Evolutionary conservation across 2,329 filamentous ascomycete genomes (phyloP).

Genomic region (Diaporthe citrichinensis): DNA sequence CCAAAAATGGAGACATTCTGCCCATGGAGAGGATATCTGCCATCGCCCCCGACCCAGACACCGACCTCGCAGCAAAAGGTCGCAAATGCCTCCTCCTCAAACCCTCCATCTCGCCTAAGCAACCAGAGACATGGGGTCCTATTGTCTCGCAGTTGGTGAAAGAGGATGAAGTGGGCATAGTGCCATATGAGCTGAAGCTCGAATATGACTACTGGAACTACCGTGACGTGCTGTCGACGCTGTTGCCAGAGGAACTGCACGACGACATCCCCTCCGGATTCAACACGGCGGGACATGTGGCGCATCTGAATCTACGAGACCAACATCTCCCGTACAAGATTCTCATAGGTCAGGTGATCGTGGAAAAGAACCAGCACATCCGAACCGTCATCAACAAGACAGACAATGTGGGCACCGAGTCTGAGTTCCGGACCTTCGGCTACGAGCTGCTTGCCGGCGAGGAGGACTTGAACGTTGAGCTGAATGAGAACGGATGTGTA

Average conservation of each 20-base stretch:
- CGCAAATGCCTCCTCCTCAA: constrained; percentile 73
- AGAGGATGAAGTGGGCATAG: constrained; percentile 76
- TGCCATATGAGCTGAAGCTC: constrained; percentile 82
- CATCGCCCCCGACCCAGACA: constrained; percentile 75
- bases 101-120: constrained; percentile 68
- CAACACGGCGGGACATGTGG: constrained; percentile 90
- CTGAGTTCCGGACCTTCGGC: constrained; percentile 89
- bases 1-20: constrained; percentile 76
- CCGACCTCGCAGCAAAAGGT: constrained; percentile 65
- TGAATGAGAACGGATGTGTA: constrained; percentile 85
- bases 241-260: constrained; percentile 84
- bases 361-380: constrained; percentile 89
- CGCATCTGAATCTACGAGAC: constrained; percentile 90
- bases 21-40: constrained; percentile 73
- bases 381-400: constrained; percentile 96
- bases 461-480: constrained; percentile 85
- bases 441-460: constrained; percentile 91
- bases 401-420: constrained; percentile 87
- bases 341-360: constrained; percentile 85
- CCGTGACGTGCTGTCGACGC: constrained; percentile 84
- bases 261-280: constrained; percentile 89
- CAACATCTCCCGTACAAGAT: constrained; percentile 88
- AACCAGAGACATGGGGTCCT: constrained; percentile 82
- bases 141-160: constrained; percentile 78
- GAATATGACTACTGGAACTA: constrained; percentile 92